Evolutionary conservation across 768 basidiomycete species (phyloP), one percentile per base, ranked within the genome.

Genomic region (Termitomyces sp.): DNA sequence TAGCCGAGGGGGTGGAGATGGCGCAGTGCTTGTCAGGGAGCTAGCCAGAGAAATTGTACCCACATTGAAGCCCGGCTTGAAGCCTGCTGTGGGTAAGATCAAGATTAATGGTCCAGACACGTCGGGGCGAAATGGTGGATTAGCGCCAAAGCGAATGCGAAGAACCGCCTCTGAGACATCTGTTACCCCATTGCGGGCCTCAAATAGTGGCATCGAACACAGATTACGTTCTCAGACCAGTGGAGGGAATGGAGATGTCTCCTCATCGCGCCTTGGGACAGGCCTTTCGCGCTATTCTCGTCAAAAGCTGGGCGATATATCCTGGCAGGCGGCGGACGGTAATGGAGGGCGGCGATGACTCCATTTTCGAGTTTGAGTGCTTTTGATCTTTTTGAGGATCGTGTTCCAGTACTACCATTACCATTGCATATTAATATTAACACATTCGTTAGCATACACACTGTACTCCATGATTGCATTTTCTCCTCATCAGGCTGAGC

Each of bases 11-110:
- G 74, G 75, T 10, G 75, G 74, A 11, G 97, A 99, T 67, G 89
- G 84, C 12, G 94, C 96, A 0, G 88, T 98, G 17, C 79, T 99
- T 28, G 93, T 97, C 17, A 78, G 90, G 55, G 91, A 98, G 68
- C 71, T 97, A 44, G 93, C 93, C 19, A 79, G 87, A 62, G 91
- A 93, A 69, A 91, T 93, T 56, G 74, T 91, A 22, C 91, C 91
- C 0, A 79, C 84, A 0, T 77, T 93, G 42, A 80, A 81, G 37
- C 89, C 90, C 2, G 90, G 79, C 6, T 69, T 91, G 62, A 83
- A 77, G 65, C 87, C 87, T 11, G 72, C 70, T 0, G 62, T 62
- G 3, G 60, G 67, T 21, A 74, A 67, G 58, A 49, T 37, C 38
- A 67, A 64, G 47, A 54, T 57, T 19, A 59, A 53, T 37, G 58